These are phyloP conservation scores for Cryptococcus hybrid DNA, from an alignment of 1,284 basidiomycete species.

Conservation along the genomic window DNA sequence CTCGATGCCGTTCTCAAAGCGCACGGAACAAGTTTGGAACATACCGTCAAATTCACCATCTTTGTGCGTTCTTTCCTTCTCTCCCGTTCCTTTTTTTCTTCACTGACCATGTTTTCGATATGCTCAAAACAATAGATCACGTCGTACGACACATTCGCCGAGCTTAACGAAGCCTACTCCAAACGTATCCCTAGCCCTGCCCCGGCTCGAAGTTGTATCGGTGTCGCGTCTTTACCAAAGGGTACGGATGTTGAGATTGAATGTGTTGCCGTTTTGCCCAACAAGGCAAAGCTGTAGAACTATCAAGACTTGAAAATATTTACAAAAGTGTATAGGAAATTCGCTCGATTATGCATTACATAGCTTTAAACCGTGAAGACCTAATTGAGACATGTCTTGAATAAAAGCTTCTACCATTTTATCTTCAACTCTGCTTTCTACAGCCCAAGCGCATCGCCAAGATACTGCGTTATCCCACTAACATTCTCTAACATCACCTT, in stretches of 20 bases:
- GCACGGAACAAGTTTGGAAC: conserved; percentile 59
- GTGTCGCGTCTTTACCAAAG: conserved; percentile 58
- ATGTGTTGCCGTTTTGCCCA: conserved; percentile 53
- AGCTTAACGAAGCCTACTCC: conserved; percentile 29
- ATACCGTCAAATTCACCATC: conserved; percentile 63
- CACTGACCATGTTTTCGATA: background rate
- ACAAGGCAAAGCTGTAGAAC: conserved; percentile 19
- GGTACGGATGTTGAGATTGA: conserved; percentile 64
- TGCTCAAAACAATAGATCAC: conserved; percentile 21
- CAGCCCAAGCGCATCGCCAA: conserved; percentile 43
- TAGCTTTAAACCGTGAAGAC: background rate
- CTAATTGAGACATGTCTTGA: background rate
- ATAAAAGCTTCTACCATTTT: background rate
- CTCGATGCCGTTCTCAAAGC: conserved; percentile 59
- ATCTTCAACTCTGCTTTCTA: conserved; percentile 12
- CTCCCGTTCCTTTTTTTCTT: background rate
- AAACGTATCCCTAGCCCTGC: conserved; percentile 42
- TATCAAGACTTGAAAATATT: too few relatives aligned
- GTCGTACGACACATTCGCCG: conserved; percentile 30
- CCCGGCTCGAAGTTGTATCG: conserved; percentile 64
- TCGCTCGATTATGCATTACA: background rate
- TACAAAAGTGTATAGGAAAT: too few relatives aligned
- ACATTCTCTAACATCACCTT: conserved; percentile 37
- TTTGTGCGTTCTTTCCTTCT: conserved; percentile 50
- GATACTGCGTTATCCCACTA: conserved; percentile 33